Conservation (phyloP, 768 basidiomycete species). For the Mycena kentingensis region DNA sequence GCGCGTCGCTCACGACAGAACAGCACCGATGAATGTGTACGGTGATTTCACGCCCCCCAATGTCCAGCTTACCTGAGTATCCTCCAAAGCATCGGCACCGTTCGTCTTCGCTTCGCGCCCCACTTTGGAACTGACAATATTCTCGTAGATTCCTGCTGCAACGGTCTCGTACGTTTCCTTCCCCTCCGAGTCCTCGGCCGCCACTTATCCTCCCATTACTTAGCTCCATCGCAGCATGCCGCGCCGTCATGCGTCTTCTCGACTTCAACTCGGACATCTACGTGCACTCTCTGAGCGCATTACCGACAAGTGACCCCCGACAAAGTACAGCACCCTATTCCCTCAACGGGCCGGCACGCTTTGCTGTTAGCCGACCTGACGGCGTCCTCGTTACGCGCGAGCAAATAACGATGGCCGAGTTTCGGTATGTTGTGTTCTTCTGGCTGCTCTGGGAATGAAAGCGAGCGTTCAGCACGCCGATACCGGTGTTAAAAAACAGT, state of each 20-base stretch:
- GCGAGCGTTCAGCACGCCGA: too few relatives aligned
- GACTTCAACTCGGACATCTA: slow-evolving; percentile 55
- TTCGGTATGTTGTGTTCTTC: slow-evolving; percentile 39
- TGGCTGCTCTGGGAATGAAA: too few relatives aligned
- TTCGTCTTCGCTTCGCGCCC: slow-evolving; percentile 27
- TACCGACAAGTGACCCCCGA: slow-evolving; percentile 35
- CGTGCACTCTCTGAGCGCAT: slow-evolving; percentile 46
- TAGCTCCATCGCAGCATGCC: slow-evolving; percentile 65
- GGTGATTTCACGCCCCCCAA: slow-evolving; percentile 26
- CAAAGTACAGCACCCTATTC: slow-evolving; percentile 31
- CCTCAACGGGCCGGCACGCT: slow-evolving; percentile 34
- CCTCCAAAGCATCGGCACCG: slow-evolving; percentile 52
- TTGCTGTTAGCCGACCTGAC: slow-evolving; percentile 41
- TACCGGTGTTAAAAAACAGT: too few relatives aligned
- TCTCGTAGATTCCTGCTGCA: slow-evolving; percentile 66
- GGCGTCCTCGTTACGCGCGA: slow-evolving; percentile 58
- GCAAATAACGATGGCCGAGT: slow-evolving; percentile 61
- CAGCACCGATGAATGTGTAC: slow-evolving; percentile 66
- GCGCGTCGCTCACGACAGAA: background rate
- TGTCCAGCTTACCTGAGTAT: background rate
- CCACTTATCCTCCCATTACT: background rate
- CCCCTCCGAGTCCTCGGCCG: background rate
- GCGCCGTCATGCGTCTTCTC: slow-evolving; percentile 66
- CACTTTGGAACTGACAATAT: background rate
- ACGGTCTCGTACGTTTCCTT: slow-evolving; percentile 53